Conservation (phyloP, 2,329 filamentous ascomycete genomes). For the Fusarium odoratissimum region DNA sequence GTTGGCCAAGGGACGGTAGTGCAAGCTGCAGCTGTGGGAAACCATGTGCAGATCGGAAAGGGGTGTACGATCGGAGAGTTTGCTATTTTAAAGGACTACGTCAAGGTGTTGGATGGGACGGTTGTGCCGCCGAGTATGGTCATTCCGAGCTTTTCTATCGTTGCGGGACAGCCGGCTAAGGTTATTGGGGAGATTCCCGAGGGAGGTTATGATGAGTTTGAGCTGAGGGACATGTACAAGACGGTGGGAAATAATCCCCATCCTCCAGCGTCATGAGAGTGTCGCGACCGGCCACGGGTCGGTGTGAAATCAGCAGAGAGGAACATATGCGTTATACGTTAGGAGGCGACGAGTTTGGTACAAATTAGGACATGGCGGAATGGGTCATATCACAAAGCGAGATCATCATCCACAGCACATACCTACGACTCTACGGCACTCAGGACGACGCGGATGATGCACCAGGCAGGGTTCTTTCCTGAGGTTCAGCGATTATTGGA, state of each 20-base stretch:
- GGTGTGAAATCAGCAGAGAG: not conserved
- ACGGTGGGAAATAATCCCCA: constrained; percentile 69
- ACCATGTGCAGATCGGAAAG: constrained; percentile 85
- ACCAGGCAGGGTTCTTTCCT: not conserved
- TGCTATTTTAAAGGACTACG: constrained; percentile 93
- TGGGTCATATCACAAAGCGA: not conserved
- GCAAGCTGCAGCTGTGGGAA: constrained; percentile 85
- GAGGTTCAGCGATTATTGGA: not conserved
- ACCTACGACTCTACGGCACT: not conserved
- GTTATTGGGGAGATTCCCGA: constrained; percentile 85
- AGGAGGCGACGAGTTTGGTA: not conserved
- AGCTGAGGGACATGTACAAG: constrained; percentile 73
- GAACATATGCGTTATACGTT: not conserved
- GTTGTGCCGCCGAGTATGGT: constrained; percentile 91
- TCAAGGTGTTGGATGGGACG: constrained; percentile 84
- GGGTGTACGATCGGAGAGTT: constrained; percentile 85
- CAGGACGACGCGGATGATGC: too few species aligned
- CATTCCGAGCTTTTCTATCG: constrained; percentile 89
- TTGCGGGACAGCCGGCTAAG: constrained; percentile 83
- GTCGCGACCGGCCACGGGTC: too few species aligned
- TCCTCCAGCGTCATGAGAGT: constrained; percentile 43
- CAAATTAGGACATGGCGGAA: too few species aligned
- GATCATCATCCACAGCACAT: not conserved
- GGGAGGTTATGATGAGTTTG: constrained; percentile 73
- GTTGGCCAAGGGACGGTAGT: constrained; percentile 81